phyloP scores from a whole-genome alignment of 2,329 filamentous ascomycete species.

The Aspergillus alliaceus region DNA sequence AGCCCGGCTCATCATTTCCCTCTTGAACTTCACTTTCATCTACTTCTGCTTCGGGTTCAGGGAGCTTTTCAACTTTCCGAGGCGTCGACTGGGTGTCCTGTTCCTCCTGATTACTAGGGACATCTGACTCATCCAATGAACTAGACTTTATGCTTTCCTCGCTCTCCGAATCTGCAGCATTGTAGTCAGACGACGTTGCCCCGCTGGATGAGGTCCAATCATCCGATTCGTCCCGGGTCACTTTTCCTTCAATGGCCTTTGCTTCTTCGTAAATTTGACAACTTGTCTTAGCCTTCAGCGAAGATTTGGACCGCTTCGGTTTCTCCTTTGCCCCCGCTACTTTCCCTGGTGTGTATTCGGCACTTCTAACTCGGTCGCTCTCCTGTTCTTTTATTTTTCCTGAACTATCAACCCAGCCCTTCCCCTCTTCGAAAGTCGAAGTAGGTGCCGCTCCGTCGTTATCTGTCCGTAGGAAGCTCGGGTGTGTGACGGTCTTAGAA shows the following conservation, averaged over 20 bases:
- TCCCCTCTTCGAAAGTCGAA: conserved; percentile 73
- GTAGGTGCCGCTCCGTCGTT: conserved; percentile 49
- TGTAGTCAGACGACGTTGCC: conserved; percentile 27
- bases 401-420: conserved; percentile 81
- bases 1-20: background rate
- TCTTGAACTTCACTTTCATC: conserved; percentile 11
- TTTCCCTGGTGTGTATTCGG: conserved; percentile 31
- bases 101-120: conserved; percentile 23
- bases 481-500: conserved; percentile 77
- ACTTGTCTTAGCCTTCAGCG: conserved; percentile 4
- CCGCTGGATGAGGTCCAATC: conserved; percentile 41
- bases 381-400: conserved; percentile 64
- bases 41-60: conserved; percentile 11
- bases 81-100: conserved; percentile 7
- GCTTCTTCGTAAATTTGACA: conserved; percentile 13
- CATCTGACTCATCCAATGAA: conserved; percentile 28
- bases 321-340: conserved; percentile 33
- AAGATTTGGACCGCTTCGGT: conserved; percentile 15
- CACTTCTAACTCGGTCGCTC: conserved; percentile 30
- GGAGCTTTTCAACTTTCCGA: conserved; percentile 1
- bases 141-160: conserved; percentile 24
- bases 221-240: conserved; percentile 26
- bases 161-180: conserved; percentile 25
- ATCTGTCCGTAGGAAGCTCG: conserved; percentile 71
- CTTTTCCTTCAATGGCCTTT: conserved; percentile 8